phyloP scores from a whole-genome alignment of 805 yeast species.

The Myxozyma sirexii region DNA sequence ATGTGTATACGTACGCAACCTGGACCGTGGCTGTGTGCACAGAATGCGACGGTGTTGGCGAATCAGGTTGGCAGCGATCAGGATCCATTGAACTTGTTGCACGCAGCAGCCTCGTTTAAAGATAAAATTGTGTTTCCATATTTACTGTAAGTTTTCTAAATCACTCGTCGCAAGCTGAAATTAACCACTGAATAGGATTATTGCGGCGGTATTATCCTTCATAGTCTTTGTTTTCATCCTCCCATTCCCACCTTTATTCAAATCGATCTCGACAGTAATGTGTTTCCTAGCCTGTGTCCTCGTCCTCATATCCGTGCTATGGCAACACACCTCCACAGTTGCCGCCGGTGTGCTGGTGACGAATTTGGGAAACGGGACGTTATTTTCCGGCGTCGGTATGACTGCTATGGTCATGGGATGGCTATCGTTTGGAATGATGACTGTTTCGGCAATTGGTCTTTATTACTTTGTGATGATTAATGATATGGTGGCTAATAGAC shows the following conservation, averaged over 20 bases:
- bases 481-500: neutral
- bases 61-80: neutral
- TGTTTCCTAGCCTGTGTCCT: constrained; percentile 23
- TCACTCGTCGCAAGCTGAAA: neutral
- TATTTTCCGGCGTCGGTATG: constrained; percentile 24
- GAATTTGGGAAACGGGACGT: constrained; percentile 26
- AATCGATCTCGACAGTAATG: constrained; percentile 6
- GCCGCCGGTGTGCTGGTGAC: constrained; percentile 18
- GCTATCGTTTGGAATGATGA: constrained; percentile 23
- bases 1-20: constrained; percentile 13
- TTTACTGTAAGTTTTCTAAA: constrained; percentile 11
- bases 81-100: constrained; percentile 31
- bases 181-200: neutral
- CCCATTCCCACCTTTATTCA: constrained; percentile 30
- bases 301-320: constrained; percentile 29
- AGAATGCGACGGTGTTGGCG: constrained; percentile 25
- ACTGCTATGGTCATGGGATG: constrained; percentile 30
- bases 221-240: constrained; percentile 23
- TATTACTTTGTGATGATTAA: constrained; percentile 21
- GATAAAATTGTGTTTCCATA: constrained; percentile 29
- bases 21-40: constrained; percentile 29
- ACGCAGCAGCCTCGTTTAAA: constrained; percentile 22
- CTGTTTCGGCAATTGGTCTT: constrained; percentile 20
- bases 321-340: constrained; percentile 32
- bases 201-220: constrained; percentile 25